Percentiles rank a stretch among this genome's conserved stretches.
Evolutionary conservation across 2,329 filamentous ascomycete genomes (phyloP).

Genomic region (Didymella exigua): DNA sequence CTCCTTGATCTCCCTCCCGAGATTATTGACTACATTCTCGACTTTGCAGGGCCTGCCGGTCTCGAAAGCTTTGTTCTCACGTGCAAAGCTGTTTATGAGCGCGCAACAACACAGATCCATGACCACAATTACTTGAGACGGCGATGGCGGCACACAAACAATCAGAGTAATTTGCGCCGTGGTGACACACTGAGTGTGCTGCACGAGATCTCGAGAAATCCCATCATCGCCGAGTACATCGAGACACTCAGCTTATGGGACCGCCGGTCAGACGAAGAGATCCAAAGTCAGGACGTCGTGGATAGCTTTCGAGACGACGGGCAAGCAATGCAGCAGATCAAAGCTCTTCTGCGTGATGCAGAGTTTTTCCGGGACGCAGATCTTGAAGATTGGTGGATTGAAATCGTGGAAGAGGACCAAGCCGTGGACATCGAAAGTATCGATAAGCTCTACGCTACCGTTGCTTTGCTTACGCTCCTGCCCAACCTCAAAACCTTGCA

Average conservation of each 20-base stretch:
- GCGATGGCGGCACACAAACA: slow-evolving; percentile 31
- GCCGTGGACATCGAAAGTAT: slow-evolving; percentile 13
- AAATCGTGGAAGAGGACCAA: slow-evolving; percentile 32
- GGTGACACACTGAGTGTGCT: slow-evolving; percentile 33
- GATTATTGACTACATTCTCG: slow-evolving; percentile 41
- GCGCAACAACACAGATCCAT: slow-evolving; percentile 33
- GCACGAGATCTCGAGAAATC: slow-evolving; percentile 34
- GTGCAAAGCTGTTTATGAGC: slow-evolving; percentile 37
- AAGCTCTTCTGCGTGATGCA: slow-evolving; percentile 21
- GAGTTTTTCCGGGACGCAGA: slow-evolving; percentile 26
- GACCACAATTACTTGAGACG: slow-evolving; percentile 37
- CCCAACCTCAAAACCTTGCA: slow-evolving; percentile 40
- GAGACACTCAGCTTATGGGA: slow-evolving; percentile 37
- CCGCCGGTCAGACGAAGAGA: slow-evolving; percentile 14
- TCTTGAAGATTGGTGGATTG: slow-evolving; percentile 35
- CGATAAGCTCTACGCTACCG: slow-evolving; percentile 29
- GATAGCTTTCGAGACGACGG: slow-evolving; percentile 29
- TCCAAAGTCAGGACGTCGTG: background rate
- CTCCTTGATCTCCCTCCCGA: slow-evolving; percentile 43
- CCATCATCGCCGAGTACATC: slow-evolving; percentile 40
- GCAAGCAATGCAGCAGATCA: slow-evolving; percentile 28
- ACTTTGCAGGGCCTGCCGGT: slow-evolving; percentile 32
- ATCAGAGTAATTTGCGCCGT: slow-evolving; percentile 18
- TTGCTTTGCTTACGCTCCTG: slow-evolving; percentile 35
- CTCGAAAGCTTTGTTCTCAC: slow-evolving; percentile 39